Conservation (phyloP, 2,329 filamentous ascomycete species). For the Tolypocladium paradoxum region DNA sequence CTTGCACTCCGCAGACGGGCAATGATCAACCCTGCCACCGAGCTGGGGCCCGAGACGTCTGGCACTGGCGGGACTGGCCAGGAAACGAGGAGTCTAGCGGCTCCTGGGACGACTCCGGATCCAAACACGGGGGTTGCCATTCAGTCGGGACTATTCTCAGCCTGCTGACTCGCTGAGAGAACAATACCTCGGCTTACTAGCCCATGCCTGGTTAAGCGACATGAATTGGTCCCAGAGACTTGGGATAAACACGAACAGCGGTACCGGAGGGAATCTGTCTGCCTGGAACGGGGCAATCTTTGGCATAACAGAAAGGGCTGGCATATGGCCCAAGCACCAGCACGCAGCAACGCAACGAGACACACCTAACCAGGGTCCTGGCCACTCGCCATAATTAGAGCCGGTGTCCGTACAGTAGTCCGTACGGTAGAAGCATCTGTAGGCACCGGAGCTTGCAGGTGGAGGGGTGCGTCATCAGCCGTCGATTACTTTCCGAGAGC, state of each 20-base stretch:
- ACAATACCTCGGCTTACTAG: background rate
- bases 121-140: slow-evolving; percentile 4
- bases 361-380: background rate
- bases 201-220: background rate
- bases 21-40: background rate
- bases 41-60: background rate
- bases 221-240: background rate
- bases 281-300: background rate
- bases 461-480: background rate
- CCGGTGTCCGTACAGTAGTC: background rate
- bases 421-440: too few species aligned
- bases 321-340: background rate
- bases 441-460: background rate
- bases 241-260: background rate
- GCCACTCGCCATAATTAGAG: background rate
- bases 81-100: background rate
- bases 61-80: background rate
- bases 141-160: slow-evolving; percentile 3
- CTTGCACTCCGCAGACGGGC: background rate
- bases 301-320: background rate
- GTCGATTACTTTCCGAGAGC: background rate
- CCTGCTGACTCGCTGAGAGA: background rate
- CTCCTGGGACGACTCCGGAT: background rate
- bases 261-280: background rate
- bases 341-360: background rate